Base-by-base conservation (phyloP, 371 early-diverging fungal species). In the Dichotomocladium elegans region DNA sequence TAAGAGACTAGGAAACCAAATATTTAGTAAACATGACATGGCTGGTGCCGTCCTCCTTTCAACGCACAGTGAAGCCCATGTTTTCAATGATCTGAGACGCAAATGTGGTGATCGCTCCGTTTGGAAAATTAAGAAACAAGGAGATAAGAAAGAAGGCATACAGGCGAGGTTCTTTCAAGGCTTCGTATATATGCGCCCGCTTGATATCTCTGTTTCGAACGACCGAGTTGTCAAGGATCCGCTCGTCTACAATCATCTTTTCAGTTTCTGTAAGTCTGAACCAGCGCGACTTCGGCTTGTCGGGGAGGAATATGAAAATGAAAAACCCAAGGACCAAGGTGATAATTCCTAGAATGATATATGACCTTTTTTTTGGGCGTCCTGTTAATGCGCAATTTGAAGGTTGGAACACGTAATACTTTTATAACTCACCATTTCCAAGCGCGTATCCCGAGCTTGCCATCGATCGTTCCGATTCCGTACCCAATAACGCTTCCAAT, bases 301-400 rank as follows among this genome's bases (percentile, higher is more conserved):
- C 74, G 25, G 67, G 58, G 19, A 74, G 54, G 31, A 69, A 74
- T 50, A 74, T 61, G 47, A 69, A 70, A 30, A 61, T 50, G 11
- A 58, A 15, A 28, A 68, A 17, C 3, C 74, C 74, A 25, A 67
- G 37, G n/a, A 61, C 7, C 10, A 63, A 41, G 6, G 74, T 70
- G 15, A 58, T 15, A 28, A 31, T 24, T 29, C 74, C 74, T 27
- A 65, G 55, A 47, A 21, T 44, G 4, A 19, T 1, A 43, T 47
- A 4, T 14, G 1, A 9, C 17, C 26, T 5, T 26, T 40, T 24
- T 24, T 26, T 9, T 40, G 37, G 3, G 37, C 12, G 3, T 53
- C n/a, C 34, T 1, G 10, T n/a, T 5, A 9, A 17, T 37, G 37
- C 15, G 21, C 21, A 7, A 37, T 6, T 37, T 17, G n/a, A 37